Evolutionary conservation across 140 eudicot species (phyloP).

Genomic region (Eryngium alpinum): DNA sequence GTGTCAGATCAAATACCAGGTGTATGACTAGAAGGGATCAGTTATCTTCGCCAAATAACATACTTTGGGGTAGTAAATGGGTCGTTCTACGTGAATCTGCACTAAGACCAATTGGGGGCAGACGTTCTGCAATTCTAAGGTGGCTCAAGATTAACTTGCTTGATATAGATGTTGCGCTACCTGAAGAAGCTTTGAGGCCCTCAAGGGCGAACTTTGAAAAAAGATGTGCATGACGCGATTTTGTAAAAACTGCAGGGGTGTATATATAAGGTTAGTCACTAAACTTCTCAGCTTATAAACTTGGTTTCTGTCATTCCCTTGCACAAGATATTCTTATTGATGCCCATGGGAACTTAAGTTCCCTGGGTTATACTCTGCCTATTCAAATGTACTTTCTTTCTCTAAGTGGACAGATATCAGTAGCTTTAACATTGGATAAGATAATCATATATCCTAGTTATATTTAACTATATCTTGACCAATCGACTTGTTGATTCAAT

Average conservation of each 20-base stretch:
- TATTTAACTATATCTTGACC: not conserved
- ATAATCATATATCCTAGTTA: not conserved
- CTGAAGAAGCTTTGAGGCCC: constrained; percentile 61
- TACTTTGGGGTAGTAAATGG: constrained; percentile 18
- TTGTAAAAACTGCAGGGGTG: constrained; percentile 72
- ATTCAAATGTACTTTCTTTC: not conserved
- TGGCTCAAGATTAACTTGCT: constrained; percentile 67
- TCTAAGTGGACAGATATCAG: not conserved
- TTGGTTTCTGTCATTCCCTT: not conserved
- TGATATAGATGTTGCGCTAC: constrained; percentile 80
- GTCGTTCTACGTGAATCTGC: constrained; percentile 56
- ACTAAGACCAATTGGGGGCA: constrained; percentile 54
- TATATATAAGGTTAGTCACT: constrained; percentile 67
- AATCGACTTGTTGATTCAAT: not conserved
- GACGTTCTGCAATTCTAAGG: constrained; percentile 55
- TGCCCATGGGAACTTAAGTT: not conserved
- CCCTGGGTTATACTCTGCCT: not conserved
- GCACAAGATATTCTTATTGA: constrained; percentile 31
- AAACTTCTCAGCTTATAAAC: not conserved
- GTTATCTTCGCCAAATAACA: constrained; percentile 28
- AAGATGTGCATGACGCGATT: constrained; percentile 72
- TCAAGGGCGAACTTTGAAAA: constrained; percentile 47
- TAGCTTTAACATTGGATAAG: not conserved
- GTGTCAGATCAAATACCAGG: constrained; percentile 35
- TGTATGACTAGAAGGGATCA: constrained; percentile 32